These are phyloP conservation scores for Sporothrix pseudoabietina DNA, from an alignment of 2,329 filamentous ascomycete genomes.

Conservation along the genomic window DNA sequence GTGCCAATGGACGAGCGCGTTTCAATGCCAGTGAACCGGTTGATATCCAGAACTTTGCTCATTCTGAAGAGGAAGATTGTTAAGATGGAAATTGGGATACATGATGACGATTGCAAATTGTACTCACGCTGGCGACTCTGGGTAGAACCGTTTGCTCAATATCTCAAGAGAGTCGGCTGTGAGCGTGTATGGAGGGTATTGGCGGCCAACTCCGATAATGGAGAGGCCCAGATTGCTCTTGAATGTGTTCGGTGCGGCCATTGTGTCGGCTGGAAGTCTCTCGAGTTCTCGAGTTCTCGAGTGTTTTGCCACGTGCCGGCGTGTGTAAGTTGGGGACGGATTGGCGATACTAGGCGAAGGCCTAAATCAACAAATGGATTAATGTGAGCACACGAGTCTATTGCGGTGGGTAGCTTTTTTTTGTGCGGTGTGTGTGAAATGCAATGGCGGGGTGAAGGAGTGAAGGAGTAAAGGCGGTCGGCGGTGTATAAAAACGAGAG, in stretches of 20 bases:
- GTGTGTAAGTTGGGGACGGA: not conserved
- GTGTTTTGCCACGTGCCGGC: not conserved
- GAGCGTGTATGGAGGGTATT: slow-evolving; percentile 62
- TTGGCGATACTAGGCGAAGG: slow-evolving; percentile 10
- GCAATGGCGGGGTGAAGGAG: not conserved
- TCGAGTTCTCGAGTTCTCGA: not conserved
- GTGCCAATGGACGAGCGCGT: slow-evolving; percentile 63
- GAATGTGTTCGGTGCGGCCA: slow-evolving; percentile 49
- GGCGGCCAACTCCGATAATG: slow-evolving; percentile 59
- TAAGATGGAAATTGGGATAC: not conserved
- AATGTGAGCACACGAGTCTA: not conserved
- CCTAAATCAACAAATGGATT: slow-evolving; percentile 9
- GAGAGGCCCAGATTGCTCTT: slow-evolving; percentile 58
- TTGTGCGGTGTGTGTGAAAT: not conserved
- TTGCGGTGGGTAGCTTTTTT: not conserved
- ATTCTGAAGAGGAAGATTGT: slow-evolving; percentile 48
- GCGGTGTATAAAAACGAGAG: not conserved
- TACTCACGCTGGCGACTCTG: slow-evolving; percentile 60
- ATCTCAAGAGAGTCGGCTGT: slow-evolving; percentile 54
- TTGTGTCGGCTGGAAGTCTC: slow-evolving; percentile 35
- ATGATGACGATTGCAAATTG: not conserved
- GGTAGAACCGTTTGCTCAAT: slow-evolving; percentile 60
- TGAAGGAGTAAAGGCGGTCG: slow-evolving; percentile 3
- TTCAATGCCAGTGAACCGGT: slow-evolving; percentile 66
- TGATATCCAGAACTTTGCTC: slow-evolving; percentile 64